These are phyloP conservation scores for Melanopsichium pennsylvanicum DNA, from an alignment of 1,284 basidiomycete species.

Conservation along the genomic window DNA sequence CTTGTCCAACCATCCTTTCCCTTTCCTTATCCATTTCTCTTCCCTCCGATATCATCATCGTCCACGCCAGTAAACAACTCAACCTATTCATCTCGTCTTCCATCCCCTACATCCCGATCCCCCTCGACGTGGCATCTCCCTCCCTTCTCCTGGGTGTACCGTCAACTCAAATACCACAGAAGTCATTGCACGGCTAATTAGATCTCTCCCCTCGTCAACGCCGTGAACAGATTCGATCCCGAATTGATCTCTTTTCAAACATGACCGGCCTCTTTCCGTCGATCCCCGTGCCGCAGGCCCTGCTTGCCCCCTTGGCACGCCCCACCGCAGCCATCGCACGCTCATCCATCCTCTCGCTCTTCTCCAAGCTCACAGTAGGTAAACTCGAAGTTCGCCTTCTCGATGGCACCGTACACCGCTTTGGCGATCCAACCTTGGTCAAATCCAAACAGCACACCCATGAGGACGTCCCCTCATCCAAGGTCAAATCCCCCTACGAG, in stretches of 20 bases:
- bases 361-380: slow-evolving; percentile 42
- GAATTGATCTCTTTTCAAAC: no score
- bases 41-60: neutral
- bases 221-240: no score
- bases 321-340: slow-evolving; percentile 38
- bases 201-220: no score
- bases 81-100: slow-evolving; percentile 27
- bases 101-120: neutral
- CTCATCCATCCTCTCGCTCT: slow-evolving; percentile 36
- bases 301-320: slow-evolving; percentile 20
- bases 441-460: slow-evolving; percentile 42
- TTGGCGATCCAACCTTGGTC: slow-evolving; percentile 45
- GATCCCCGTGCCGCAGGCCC: slow-evolving; percentile 30
- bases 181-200: no score
- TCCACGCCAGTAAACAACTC: neutral
- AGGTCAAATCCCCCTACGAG: neutral
- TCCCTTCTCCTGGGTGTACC: neutral
- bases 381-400: slow-evolving; percentile 37
- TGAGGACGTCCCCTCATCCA: neutral
- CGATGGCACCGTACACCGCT: slow-evolving; percentile 25
- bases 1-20: neutral
- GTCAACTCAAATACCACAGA: no score
- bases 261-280: slow-evolving; percentile 43
- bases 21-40: neutral
- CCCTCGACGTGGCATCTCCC: slow-evolving; percentile 31